Base-by-base conservation (phyloP, 805 yeast genomes). In the Yarrowia keelungensis region DNA sequence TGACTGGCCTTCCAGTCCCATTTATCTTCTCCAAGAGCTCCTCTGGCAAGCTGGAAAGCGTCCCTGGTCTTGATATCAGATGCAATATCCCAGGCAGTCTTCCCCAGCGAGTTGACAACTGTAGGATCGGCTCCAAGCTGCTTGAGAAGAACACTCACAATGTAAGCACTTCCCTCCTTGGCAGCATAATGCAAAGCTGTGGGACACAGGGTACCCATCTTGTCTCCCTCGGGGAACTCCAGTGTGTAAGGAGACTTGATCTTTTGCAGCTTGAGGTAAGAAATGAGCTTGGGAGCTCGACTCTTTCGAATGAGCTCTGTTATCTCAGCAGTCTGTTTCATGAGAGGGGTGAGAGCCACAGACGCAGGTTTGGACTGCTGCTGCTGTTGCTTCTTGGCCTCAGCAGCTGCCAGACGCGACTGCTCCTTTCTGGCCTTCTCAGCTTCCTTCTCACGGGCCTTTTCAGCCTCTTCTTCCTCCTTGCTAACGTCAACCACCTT, bases 131-230 rank as follows among this genome's bases (percentile, higher is more conserved):
- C 90, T 70, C 89, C 88, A 72, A 90, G 76, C 59, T 84, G 87
- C 11, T 83, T 81, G 35, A 93, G 76, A 64, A 94, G 80, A 1
- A 78, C 75, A 56, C 83, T 83, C 2, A 91, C 87, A 83, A 92
- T 87, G 72, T 88, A 91, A 67, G 82, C 82, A 26, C 87, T 79
- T 3, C 91, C 90, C 69, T 87, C 81, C 9, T 87, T 81, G 0
- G 97, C 79, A 0, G 97, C 94, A 75, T 81, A 91, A 75, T 92
- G 97, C 39, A 95, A 79, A 69, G 90, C 76, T 0, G 97, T 91
- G 4, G 98, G 97, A 0, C 87, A 81, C 12, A 81, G 78, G 9
- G 67, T 8, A 3, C 39, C 46, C 19, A 14, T 26, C 16, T 42
- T 36, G n/a, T 51, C 61, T 2, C 45, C 42, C 5, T 50, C 53